These are phyloP conservation scores for Thuja plicata DNA, from an alignment of 83 land plant species.

Conservation along the genomic window DNA sequence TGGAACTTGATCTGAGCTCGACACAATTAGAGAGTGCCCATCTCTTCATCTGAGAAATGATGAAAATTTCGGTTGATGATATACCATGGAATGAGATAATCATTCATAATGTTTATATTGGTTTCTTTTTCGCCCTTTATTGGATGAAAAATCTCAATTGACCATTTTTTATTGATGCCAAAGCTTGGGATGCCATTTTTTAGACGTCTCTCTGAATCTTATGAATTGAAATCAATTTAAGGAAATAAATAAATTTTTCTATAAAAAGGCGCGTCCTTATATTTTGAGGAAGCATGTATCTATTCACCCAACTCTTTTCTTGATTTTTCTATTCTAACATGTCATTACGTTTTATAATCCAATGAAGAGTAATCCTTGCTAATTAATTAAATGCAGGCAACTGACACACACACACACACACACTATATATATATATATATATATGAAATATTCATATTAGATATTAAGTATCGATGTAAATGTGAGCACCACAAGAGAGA, in stretches of 20 bases:
- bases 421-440: too few species aligned
- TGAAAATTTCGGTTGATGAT: neutral
- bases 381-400: too few species aligned
- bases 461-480: too few species aligned
- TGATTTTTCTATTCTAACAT: neutral
- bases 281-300: neutral
- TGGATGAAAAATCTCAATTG: neutral
- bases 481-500: too few species aligned
- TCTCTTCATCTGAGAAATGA: neutral
- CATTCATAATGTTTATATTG: neutral
- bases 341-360: too few species aligned
- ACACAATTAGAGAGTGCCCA: neutral
- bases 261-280: neutral
- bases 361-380: too few species aligned
- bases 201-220: neutral
- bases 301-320: neutral
- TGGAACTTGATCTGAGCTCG: neutral
- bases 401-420: too few species aligned
- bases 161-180: neutral
- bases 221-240: neutral
- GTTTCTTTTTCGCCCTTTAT: neutral
- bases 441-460: too few species aligned
- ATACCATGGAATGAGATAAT: constrained; percentile 11
- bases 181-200: neutral
- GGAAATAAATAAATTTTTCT: neutral